Evolutionary conservation across 768 basidiomycete genomes (phyloP).

Genomic region (Russula lepida): DNA sequence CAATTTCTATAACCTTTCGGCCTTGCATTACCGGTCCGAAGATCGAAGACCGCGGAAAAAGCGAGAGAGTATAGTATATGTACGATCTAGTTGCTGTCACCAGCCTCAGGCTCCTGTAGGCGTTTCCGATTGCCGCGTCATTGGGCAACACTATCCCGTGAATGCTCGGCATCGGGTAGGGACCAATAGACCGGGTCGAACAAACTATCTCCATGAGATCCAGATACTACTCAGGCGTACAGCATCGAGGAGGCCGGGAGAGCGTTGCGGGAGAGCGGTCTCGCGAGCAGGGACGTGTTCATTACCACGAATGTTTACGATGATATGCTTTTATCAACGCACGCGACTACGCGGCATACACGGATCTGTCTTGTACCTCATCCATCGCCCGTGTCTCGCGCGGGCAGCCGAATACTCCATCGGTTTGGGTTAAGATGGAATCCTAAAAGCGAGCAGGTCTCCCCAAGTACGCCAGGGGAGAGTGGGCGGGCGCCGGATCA

Average conservation of each 20-base stretch:
- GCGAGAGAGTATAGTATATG: slow-evolving; percentile 20
- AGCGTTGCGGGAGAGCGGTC: slow-evolving; percentile 43
- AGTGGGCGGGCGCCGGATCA: background rate
- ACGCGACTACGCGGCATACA: slow-evolving; percentile 29
- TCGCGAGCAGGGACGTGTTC: slow-evolving; percentile 45
- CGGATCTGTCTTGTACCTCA: slow-evolving; percentile 69
- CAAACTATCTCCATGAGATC: slow-evolving; percentile 57
- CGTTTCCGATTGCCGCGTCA: too few species aligned
- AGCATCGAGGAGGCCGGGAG: slow-evolving; percentile 46
- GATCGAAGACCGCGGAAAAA: slow-evolving; percentile 24
- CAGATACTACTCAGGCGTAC: slow-evolving; percentile 57
- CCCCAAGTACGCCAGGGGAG: slow-evolving; percentile 36
- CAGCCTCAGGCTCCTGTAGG: too few species aligned
- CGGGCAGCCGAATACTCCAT: slow-evolving; percentile 51
- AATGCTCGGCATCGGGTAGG: slow-evolving; percentile 51
- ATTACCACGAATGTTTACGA: slow-evolving; percentile 40
- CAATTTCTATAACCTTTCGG: background rate
- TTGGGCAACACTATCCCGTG: slow-evolving; percentile 45
- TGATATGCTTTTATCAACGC: too few species aligned
- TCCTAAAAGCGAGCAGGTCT: slow-evolving; percentile 46
- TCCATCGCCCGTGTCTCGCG: slow-evolving; percentile 49
- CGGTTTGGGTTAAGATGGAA: slow-evolving; percentile 57
- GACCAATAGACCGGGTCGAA: slow-evolving; percentile 45
- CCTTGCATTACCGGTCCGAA: slow-evolving; percentile 8
- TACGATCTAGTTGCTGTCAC: slow-evolving; percentile 24